Conservation (phyloP, 176 grass and related monocot species). For the Musa acuminata region DNA sequence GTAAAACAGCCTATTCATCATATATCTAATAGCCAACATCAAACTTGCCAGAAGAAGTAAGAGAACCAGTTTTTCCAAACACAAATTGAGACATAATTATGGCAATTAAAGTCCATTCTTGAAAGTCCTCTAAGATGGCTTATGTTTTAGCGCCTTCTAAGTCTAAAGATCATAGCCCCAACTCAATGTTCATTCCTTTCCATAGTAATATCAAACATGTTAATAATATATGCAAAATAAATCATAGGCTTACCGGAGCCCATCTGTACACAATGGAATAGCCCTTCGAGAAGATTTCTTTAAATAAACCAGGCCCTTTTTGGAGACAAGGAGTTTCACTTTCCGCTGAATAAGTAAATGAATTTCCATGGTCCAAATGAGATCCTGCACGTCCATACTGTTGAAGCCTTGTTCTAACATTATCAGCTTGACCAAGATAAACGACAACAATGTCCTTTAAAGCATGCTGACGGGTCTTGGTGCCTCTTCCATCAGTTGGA, state of each 20-base stretch:
- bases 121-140: constrained; percentile 1
- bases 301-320: constrained; percentile 47
- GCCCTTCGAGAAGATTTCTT: constrained; percentile 58
- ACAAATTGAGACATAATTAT: no score
- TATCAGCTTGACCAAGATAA: constrained; percentile 89
- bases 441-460: constrained; percentile 49
- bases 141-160: constrained; percentile 4
- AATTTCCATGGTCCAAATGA: constrained; percentile 60
- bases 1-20: no score
- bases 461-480: constrained; percentile 28
- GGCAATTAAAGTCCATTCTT: neutral
- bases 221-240: constrained; percentile 14
- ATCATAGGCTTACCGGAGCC: constrained; percentile 36
- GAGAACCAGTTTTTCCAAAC: no score
- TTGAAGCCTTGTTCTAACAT: constrained; percentile 72
- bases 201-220: neutral
- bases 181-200: neutral
- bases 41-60: no score
- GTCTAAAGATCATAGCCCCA: neutral
- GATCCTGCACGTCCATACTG: constrained; percentile 87
- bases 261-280: constrained; percentile 68
- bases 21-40: no score
- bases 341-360: constrained; percentile 23
- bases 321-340: constrained; percentile 8
- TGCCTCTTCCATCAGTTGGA: constrained; percentile 16